Percentiles rank a stretch among this genome's conserved stretches.
phyloP scores from a whole-genome alignment of 73 alveolate genomes.

The Blepharisma stoltei region DNA sequence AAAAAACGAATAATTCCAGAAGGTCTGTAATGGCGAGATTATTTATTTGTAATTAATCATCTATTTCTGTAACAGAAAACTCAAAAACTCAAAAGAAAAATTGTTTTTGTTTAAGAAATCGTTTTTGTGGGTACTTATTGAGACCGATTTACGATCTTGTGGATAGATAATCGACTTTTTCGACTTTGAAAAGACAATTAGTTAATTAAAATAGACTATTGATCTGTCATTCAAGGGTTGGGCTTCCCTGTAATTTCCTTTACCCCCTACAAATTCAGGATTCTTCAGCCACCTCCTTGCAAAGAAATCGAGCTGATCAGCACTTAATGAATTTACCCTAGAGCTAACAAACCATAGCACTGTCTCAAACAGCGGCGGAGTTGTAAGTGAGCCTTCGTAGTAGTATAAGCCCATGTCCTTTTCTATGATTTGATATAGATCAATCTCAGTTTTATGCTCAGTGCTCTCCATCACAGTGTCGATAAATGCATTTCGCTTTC shows the following conservation, averaged over 20 bases:
- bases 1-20: too few relatives aligned
- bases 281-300: constrained; percentile 37
- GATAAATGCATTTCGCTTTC: constrained; percentile 37
- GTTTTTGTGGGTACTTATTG: too few relatives aligned
- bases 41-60: too few relatives aligned
- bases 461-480: constrained; percentile 20
- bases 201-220: neutral
- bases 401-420: constrained; percentile 38
- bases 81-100: too few relatives aligned
- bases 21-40: too few relatives aligned
- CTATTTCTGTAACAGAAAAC: too few relatives aligned
- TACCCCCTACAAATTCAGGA: constrained; percentile 48
- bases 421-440: constrained; percentile 33
- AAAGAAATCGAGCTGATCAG: constrained; percentile 43
- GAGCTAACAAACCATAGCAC: constrained; percentile 56
- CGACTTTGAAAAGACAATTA: too few relatives aligned
- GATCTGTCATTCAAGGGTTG: constrained; percentile 51
- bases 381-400: constrained; percentile 63
- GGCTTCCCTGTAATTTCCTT: constrained; percentile 65
- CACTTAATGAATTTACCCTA: constrained; percentile 40
- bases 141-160: too few relatives aligned
- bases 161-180: too few relatives aligned
- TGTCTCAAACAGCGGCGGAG: constrained; percentile 64
- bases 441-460: constrained; percentile 34
- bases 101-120: too few relatives aligned